Evolutionary conservation across 257 asterid species (phyloP).

Genomic region (Przewalskia tangutica): DNA sequence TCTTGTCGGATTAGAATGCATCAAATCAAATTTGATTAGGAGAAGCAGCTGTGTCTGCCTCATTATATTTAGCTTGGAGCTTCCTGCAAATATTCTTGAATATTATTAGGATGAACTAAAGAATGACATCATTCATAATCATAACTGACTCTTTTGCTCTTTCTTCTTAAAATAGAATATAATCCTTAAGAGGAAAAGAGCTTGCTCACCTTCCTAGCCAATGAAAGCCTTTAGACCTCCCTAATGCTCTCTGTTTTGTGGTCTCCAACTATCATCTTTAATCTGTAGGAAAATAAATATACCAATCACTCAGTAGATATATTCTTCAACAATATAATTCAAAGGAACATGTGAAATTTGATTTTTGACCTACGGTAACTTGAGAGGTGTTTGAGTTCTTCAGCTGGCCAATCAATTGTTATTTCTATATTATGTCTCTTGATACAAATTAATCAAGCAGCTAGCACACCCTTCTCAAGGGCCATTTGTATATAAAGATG

Average conservation of each 20-base stretch:
- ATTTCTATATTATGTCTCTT: background rate
- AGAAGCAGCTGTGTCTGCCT: background rate
- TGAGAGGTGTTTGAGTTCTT: background rate
- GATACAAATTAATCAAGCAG: background rate
- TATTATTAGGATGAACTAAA: background rate
- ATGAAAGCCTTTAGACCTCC: background rate
- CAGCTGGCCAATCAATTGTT: background rate
- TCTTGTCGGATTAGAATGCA: background rate
- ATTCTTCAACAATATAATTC: background rate
- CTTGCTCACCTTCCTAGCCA: background rate
- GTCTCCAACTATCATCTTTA: background rate
- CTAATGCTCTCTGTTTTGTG: background rate
- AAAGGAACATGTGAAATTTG: background rate
- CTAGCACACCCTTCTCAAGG: background rate
- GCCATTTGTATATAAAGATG: background rate
- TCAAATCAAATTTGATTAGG: background rate
- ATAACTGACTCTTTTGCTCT: background rate
- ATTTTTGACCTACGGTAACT: background rate
- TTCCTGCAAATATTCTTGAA: background rate
- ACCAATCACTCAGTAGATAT: background rate
- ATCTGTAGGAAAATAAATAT: background rate
- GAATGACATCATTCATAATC: background rate
- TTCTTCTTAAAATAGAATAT: background rate
- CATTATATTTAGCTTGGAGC: background rate
- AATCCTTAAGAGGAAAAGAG: background rate